Conservation (phyloP, 1,284 basidiomycete genomes). For the Hypsizygus ulmarius region DNA sequence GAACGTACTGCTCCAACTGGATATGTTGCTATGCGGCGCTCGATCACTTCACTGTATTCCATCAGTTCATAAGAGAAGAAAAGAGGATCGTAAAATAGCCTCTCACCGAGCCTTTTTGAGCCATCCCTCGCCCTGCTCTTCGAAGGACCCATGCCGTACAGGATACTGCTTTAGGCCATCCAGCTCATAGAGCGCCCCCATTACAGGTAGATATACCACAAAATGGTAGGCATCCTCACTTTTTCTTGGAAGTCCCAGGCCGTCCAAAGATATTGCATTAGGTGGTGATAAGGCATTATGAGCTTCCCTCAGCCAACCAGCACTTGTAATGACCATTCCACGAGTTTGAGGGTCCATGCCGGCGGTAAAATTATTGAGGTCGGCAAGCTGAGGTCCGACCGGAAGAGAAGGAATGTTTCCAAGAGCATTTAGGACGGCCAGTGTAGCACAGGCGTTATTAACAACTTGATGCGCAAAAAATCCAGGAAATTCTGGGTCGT, state of each 20-base stretch:
- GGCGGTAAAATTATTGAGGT: constrained; percentile 74
- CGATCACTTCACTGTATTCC: constrained; percentile 68
- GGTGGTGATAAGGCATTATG: constrained; percentile 92
- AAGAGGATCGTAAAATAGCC: neutral
- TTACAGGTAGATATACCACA: constrained; percentile 83
- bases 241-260: constrained; percentile 66
- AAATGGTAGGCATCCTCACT: constrained; percentile 92
- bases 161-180: constrained; percentile 82
- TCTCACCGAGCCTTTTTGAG: constrained; percentile 69
- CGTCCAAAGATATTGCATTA: constrained; percentile 77
- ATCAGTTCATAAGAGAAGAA: neutral
- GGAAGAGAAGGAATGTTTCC: constrained; percentile 78
- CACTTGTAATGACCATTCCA: constrained; percentile 82
- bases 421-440: constrained; percentile 91
- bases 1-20: constrained; percentile 74
- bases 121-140: constrained; percentile 76
- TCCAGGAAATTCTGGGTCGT: constrained; percentile 75
- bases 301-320: constrained; percentile 80
- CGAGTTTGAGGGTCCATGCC: constrained; percentile 86
- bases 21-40: constrained; percentile 84
- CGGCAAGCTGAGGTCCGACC: constrained; percentile 68
- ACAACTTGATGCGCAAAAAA: constrained; percentile 93
- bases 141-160: constrained; percentile 73
- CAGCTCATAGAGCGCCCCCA: constrained; percentile 84
- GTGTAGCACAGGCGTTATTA: constrained; percentile 90